phyloP scores from a whole-genome alignment of 495 filamentous ascomycete genomes.

The Penicillium desertorum region DNA sequence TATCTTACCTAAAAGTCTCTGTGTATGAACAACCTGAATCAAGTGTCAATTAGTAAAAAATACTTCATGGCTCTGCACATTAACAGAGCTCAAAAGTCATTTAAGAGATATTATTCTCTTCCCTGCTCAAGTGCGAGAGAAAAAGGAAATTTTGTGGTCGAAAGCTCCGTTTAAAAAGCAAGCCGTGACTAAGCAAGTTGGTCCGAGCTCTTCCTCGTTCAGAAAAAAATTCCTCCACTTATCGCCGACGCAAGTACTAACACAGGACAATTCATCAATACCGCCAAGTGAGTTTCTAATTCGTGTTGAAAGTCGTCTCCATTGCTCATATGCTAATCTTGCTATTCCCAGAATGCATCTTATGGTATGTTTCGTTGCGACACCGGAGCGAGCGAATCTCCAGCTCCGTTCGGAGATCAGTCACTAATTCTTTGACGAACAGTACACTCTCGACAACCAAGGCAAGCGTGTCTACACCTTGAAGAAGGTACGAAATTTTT shows the following conservation, averaged over 20 bases:
- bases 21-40: conserved; percentile 1
- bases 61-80: conserved; percentile 8
- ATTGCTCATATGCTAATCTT: conserved; percentile 20
- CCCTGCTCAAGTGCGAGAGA: conserved; percentile 15
- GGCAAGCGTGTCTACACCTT: conserved; percentile 85
- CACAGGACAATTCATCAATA: conserved; percentile 16
- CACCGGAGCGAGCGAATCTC: conserved; percentile 5
- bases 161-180: conserved; percentile 28
- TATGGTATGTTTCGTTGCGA: conserved; percentile 40
- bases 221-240: conserved; percentile 41
- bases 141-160: conserved; percentile 28
- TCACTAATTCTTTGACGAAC: conserved; percentile 18
- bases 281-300: conserved; percentile 34
- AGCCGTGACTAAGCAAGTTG: conserved; percentile 36
- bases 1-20: conserved; percentile 22
- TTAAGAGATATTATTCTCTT: conserved; percentile 9
- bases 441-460: conserved; percentile 73
- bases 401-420: conserved; percentile 1
- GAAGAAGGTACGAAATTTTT: conserved; percentile 37
- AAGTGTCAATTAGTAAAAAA: conserved; percentile 2
- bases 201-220: conserved; percentile 21
- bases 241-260: conserved; percentile 15
- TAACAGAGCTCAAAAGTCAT: not conserved
- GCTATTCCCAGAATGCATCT: conserved; percentile 50
- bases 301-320: not conserved